Percentiles rank a stretch among this genome's conserved stretches.
phyloP scores from a whole-genome alignment of 768 basidiomycete species.

The Phlebiopsis gigantea region DNA sequence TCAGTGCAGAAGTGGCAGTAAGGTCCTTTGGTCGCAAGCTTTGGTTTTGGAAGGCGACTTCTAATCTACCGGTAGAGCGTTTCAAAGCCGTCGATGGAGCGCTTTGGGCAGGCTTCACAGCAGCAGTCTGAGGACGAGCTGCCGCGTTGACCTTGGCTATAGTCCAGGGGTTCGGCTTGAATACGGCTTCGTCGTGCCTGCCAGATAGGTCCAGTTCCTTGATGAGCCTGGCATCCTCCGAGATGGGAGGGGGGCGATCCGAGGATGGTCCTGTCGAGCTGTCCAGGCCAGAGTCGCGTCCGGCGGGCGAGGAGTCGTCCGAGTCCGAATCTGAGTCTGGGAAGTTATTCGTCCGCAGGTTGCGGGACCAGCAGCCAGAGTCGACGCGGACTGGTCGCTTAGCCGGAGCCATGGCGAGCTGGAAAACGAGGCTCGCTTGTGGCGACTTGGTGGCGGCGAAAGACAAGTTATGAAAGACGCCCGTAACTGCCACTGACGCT shows the following conservation, averaged over 20 bases:
- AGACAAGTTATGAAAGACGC: not conserved
- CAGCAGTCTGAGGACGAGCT: constrained; percentile 30
- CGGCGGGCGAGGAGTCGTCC: constrained; percentile 1
- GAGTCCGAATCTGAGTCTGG: constrained; percentile 9
- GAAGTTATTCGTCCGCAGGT: constrained; percentile 3
- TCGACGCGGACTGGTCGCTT: not conserved
- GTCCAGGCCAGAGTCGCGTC: not conserved
- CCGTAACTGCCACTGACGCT: not conserved
- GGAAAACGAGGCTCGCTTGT: not conserved
- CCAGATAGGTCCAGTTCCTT: constrained; percentile 55
- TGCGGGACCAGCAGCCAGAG: constrained; percentile 8
- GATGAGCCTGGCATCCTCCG: constrained; percentile 27
- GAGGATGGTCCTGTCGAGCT: not conserved
- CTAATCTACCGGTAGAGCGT: constrained; percentile 29
- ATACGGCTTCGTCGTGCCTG: constrained; percentile 56
- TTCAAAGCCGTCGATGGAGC: not conserved
- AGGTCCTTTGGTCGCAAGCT: constrained; percentile 7
- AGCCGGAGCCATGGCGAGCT: not conserved
- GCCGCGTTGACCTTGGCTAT: constrained; percentile 79
- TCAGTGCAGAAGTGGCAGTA: not conserved
- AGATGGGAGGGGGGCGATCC: not conserved
- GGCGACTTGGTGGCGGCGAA: not conserved
- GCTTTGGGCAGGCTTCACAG: not conserved
- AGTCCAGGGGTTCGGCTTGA: constrained; percentile 74
- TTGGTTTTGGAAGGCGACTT: constrained; percentile 44